Conservation (phyloP, 202 grass and related monocot genomes). For the Zoysia matrella region DNA sequence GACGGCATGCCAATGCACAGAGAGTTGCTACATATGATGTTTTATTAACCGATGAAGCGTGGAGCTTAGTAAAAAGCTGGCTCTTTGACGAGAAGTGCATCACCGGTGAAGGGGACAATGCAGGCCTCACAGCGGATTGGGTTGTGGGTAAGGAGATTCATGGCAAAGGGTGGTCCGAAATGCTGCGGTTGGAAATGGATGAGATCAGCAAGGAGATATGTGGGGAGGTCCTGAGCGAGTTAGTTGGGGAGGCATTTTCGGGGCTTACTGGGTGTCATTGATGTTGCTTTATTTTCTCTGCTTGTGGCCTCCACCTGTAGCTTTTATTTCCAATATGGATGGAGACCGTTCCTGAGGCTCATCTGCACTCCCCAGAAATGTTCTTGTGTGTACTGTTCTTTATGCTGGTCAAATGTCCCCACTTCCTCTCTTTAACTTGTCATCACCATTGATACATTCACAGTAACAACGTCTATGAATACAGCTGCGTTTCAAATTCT, state of each 20-base stretch:
- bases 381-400: slow-evolving; percentile 44
- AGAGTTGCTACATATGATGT: slow-evolving; percentile 36
- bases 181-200: too few relatives aligned
- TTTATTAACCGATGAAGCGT: slow-evolving; percentile 51
- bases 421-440: slow-evolving; percentile 37
- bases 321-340: slow-evolving; percentile 23
- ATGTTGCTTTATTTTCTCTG: slow-evolving; percentile 40
- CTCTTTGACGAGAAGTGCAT: slow-evolving; percentile 47
- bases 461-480: slow-evolving; percentile 38
- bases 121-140: slow-evolving; percentile 56
- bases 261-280: slow-evolving; percentile 54
- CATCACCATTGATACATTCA: slow-evolving; percentile 44
- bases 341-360: too few relatives aligned
- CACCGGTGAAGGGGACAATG: slow-evolving; percentile 34
- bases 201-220: too few relatives aligned
- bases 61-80: slow-evolving; percentile 68
- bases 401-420: slow-evolving; percentile 36
- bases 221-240: too few relatives aligned
- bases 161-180: too few relatives aligned
- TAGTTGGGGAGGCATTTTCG: slow-evolving; percentile 47
- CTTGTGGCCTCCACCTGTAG: slow-evolving; percentile 54
- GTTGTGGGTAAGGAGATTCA: slow-evolving; percentile 24
- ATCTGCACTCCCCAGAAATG: not conserved
- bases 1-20: slow-evolving; percentile 16
- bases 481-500: slow-evolving; percentile 39